A percentile compares a stretch with the other conserved stretches of the same genome.
Evolutionary conservation across 2,329 filamentous ascomycete genomes (phyloP).

Genomic region (Arthrobotrys conoides): DNA sequence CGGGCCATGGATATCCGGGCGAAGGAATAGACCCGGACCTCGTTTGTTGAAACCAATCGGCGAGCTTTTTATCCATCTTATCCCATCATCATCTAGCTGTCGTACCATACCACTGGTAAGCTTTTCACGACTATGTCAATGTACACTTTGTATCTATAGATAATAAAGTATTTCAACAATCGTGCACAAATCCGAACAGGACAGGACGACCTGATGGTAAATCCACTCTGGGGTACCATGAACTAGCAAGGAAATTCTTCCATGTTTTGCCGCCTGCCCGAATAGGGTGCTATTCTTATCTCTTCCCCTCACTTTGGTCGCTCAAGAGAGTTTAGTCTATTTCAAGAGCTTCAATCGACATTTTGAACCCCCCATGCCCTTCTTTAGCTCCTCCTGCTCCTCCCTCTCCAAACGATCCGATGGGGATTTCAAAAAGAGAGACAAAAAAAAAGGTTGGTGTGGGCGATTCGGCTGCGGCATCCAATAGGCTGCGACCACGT

Average conservation of each 20-base stretch:
- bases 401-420: conserved; percentile 59
- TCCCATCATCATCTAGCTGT: conserved; percentile 41
- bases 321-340: conserved; percentile 47
- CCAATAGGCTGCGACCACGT: conserved; percentile 61
- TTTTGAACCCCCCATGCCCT: conserved; percentile 47
- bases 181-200: no score
- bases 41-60: conserved; percentile 61
- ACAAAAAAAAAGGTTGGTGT: conserved; percentile 33
- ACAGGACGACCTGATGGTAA: neutral
- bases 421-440: conserved; percentile 31
- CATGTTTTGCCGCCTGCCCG: conserved; percentile 57
- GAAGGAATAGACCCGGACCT: conserved; percentile 23
- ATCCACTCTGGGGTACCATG: conserved; percentile 46
- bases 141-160: no score
- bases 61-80: conserved; percentile 59
- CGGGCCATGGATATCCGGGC: conserved; percentile 40
- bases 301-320: conserved; percentile 40
- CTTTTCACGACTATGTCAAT: neutral
- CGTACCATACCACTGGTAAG: conserved; percentile 43
- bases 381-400: no score
- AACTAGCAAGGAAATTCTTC: conserved; percentile 58
- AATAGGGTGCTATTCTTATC: conserved; percentile 60
- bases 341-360: conserved; percentile 43
- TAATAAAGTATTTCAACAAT: no score
- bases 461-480: conserved; percentile 51